Evolutionary conservation across 2,329 filamentous ascomycete species (phyloP).

Genomic region (Magnaporthales sp.): DNA sequence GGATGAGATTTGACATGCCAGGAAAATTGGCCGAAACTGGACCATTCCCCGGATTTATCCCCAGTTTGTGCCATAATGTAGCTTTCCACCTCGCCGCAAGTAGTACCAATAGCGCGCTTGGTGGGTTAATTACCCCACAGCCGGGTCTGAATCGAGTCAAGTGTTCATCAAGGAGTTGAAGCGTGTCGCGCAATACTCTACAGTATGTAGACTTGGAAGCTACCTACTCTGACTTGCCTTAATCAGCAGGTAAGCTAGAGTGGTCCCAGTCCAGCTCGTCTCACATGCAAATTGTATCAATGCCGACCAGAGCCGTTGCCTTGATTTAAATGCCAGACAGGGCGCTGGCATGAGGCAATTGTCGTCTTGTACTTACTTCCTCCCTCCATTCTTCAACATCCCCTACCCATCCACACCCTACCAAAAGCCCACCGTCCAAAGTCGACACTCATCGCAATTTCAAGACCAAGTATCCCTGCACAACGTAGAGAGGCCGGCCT

Average conservation of each 20-base stretch:
- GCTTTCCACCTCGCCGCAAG: not conserved
- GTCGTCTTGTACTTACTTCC: not conserved
- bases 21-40: slow-evolving; percentile 1
- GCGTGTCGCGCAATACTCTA: not conserved
- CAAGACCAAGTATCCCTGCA: not conserved
- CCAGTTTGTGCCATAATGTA: not conserved
- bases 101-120: not conserved
- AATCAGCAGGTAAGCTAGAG: not conserved
- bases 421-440: not conserved
- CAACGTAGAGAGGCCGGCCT: not conserved
- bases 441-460: not conserved
- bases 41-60: not conserved
- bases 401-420: not conserved
- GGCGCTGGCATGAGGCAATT: not conserved
- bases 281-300: slow-evolving; percentile 1
- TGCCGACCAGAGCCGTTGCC: not conserved
- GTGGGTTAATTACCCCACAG: not conserved
- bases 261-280: not conserved
- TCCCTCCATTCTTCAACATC: not conserved
- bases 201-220: not conserved
- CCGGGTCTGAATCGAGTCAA: not conserved
- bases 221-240: not conserved
- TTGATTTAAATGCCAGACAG: not conserved
- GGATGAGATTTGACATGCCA: not conserved
- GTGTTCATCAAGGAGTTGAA: not conserved